Conservation (phyloP, 2,329 filamentous ascomycete genomes). For the Microsporum audouinii region DNA sequence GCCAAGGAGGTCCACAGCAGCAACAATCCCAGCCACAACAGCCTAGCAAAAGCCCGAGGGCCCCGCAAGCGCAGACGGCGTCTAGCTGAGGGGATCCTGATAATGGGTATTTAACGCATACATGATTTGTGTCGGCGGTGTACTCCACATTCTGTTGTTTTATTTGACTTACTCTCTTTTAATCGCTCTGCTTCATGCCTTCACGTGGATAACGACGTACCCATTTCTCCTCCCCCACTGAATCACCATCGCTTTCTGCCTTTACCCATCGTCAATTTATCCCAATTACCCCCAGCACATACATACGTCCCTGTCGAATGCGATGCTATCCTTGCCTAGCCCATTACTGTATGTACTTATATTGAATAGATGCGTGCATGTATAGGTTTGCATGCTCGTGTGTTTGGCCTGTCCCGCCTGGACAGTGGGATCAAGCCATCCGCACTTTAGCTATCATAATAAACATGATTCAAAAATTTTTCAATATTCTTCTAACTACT, state of each 20-base stretch:
- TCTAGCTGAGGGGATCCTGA: constrained; percentile 19
- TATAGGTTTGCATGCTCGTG: constrained; percentile 1
- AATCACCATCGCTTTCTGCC: neutral
- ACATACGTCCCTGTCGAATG: neutral
- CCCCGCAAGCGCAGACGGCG: constrained; percentile 32
- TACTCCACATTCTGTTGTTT: neutral
- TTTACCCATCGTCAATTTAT: neutral
- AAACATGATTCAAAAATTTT: neutral
- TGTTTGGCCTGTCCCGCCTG: neutral
- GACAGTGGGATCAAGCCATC: neutral
- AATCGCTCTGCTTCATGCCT: constrained; percentile 3
- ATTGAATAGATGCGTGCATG: constrained; percentile 4
- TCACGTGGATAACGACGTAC: neutral
- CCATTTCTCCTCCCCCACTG: neutral
- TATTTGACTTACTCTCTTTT: neutral
- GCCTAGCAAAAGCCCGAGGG: constrained; percentile 26
- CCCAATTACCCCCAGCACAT: neutral
- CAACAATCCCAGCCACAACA: neutral
- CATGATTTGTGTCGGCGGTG: neutral
- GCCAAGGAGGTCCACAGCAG: constrained; percentile 23
- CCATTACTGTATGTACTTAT: constrained; percentile 2
- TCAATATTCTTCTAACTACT: neutral
- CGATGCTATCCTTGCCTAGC: neutral
- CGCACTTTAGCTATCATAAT: neutral
- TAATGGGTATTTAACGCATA: neutral